phyloP scores from a whole-genome alignment of 306 rosid species.

The Hylodesmum podocarpum region DNA sequence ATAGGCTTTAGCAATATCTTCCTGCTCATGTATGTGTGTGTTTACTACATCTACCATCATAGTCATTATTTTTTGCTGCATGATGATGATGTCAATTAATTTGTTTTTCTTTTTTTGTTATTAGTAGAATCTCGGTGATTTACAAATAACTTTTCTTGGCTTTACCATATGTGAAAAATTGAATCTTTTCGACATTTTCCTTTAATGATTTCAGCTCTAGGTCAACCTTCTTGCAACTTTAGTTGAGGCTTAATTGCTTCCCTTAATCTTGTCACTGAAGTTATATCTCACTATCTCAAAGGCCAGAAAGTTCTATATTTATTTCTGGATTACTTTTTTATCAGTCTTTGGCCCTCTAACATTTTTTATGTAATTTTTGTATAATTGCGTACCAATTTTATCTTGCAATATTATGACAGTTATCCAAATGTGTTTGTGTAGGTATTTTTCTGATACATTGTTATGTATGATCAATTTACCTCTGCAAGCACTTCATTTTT shows the following conservation, averaged over 20 bases:
- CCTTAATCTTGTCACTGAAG: constrained; percentile 24
- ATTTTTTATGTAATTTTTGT: neutral
- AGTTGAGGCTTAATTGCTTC: neutral
- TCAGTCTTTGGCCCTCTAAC: neutral
- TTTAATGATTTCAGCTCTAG: constrained; percentile 20
- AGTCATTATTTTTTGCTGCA: neutral
- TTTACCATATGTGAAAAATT: constrained; percentile 7
- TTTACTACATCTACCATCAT: neutral
- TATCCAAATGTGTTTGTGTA: neutral
- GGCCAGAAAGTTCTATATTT: constrained; percentile 21
- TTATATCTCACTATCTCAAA: constrained; percentile 7
- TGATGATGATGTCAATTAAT: neutral
- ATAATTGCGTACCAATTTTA: neutral
- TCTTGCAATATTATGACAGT: constrained; percentile 10
- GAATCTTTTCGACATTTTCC: constrained; percentile 26
- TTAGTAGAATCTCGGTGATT: neutral
- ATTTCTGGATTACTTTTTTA: constrained; percentile 2
- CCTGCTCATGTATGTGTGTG: neutral
- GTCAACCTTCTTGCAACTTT: neutral
- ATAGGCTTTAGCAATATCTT: constrained; percentile 5
- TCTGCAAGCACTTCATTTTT: constrained; percentile 17
- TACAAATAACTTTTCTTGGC: constrained; percentile 11
- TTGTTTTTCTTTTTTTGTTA: neutral
- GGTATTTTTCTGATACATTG: neutral
- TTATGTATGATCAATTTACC: neutral